Conservation (phyloP, 768 basidiomycete species). For the Baorangia bicolor region DNA sequence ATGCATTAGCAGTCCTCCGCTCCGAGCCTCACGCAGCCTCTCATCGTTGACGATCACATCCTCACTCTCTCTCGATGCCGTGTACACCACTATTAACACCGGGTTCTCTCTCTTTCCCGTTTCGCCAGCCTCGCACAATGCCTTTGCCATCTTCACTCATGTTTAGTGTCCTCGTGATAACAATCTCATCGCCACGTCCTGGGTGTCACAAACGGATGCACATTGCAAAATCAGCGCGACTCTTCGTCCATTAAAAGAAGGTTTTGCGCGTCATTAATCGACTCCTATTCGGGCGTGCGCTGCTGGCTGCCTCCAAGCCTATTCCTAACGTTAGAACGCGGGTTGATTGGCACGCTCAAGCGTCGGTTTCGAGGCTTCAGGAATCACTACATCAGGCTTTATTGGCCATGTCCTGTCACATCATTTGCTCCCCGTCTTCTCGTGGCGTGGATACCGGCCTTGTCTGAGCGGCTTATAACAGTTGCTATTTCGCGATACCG, state of each 20-base stretch:
- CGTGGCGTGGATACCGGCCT: not conserved
- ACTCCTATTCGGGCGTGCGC: not conserved
- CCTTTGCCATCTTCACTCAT: not conserved
- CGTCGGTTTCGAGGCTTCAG: not conserved
- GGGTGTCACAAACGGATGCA: not conserved
- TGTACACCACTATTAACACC: not conserved
- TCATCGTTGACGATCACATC: not conserved
- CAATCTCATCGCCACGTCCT: not conserved
- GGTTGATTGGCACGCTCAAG: not conserved
- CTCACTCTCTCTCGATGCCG: too few relatives aligned
- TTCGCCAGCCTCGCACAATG: not conserved
- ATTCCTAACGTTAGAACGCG: too few relatives aligned
- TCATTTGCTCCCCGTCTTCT: not conserved
- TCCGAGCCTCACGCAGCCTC: constrained; percentile 1
- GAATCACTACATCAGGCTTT: constrained; percentile 4
- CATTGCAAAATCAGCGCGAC: not conserved
- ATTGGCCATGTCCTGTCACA: not conserved
- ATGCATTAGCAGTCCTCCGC: not conserved
- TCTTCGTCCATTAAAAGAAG: not conserved
- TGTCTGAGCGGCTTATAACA: not conserved
- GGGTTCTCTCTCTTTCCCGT: not conserved
- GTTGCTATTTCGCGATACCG: not conserved
- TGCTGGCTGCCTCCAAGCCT: not conserved
- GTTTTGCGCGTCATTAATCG: not conserved
- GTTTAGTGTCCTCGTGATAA: not conserved